A percentile compares a stretch with the other conserved stretches of the same genome.
phyloP scores from a whole-genome alignment of 2,329 filamentous ascomycete species.

The Botrytis squamosa region DNA sequence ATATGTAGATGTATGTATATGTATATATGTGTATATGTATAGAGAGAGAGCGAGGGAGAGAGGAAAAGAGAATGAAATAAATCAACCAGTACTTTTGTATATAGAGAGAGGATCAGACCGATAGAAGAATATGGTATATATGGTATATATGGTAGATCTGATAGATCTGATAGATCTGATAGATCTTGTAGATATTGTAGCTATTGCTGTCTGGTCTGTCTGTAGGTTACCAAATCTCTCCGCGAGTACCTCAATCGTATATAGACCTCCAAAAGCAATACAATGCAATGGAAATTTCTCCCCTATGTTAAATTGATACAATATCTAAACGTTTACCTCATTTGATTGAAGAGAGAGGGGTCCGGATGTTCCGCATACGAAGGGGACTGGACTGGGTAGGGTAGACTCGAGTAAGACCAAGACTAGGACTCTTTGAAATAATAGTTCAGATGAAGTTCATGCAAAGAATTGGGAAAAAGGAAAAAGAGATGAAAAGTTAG shows the following conservation, averaged over 20 bases:
- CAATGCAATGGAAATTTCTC: slow-evolving; percentile 11
- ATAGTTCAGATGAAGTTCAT: slow-evolving; percentile 21
- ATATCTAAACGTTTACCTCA: background rate
- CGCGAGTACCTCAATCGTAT: background rate
- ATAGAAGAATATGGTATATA: background rate
- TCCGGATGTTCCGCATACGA: background rate
- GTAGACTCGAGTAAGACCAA: background rate
- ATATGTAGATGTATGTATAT: background rate
- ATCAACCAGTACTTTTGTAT: background rate
- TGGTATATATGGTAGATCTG: background rate
- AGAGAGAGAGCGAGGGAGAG: background rate
- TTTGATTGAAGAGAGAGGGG: background rate
- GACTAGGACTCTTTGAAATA: background rate
- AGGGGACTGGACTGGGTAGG: too few species aligned
- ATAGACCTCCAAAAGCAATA: background rate
- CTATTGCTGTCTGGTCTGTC: background rate
- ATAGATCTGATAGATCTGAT: background rate
- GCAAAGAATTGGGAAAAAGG: slow-evolving; percentile 1
- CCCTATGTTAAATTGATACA: background rate
- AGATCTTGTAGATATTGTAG: background rate
- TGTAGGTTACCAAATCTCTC: background rate
- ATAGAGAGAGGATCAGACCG: background rate
- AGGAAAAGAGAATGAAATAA: background rate
- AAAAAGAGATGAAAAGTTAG: slow-evolving; percentile 2
- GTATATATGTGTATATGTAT: too few species aligned